A percentile compares a stretch with the other conserved stretches of the same genome.
These are phyloP conservation scores for Geotrichum reessii DNA, from an alignment of 1,139 yeast species.

Conservation along the genomic window DNA sequence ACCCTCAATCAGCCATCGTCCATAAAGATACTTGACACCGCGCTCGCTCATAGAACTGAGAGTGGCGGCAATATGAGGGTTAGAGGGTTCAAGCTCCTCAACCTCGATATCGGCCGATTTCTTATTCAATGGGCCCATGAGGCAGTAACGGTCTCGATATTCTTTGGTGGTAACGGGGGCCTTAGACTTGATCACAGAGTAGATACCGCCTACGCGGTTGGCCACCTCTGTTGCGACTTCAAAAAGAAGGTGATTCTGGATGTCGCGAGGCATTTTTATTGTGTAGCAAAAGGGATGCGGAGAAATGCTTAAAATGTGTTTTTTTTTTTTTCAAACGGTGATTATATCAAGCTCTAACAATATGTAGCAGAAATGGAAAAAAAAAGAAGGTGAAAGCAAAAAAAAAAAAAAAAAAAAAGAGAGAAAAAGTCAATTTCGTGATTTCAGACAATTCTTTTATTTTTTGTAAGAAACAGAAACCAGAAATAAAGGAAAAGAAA, in stretches of 20 bases:
- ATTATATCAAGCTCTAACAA: neutral
- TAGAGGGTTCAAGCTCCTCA: conserved; percentile 69
- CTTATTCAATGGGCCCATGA: conserved; percentile 81
- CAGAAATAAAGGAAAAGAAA: neutral
- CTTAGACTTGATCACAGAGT: conserved; percentile 91
- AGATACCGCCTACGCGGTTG: conserved; percentile 95
- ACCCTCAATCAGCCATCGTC: conserved; percentile 96
- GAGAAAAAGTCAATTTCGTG: neutral
- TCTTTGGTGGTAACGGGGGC: conserved; percentile 96
- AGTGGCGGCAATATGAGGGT: conserved; percentile 48
- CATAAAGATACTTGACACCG: conserved; percentile 80
- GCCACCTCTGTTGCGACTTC: conserved; percentile 98
- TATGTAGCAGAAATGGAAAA: neutral
- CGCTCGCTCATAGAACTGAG: conserved; percentile 65
- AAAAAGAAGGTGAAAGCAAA: neutral
- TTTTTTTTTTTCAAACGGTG: no score
- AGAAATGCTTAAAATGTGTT: no score
- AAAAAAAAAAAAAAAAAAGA: neutral
- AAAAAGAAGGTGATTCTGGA: conserved; percentile 74
- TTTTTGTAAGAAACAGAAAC: neutral
- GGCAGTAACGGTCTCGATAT: conserved; percentile 78
- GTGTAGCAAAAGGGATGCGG: neutral
- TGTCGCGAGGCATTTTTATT: conserved; percentile 33
- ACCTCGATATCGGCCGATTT: conserved; percentile 87
- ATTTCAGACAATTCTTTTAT: neutral